phyloP scores from a whole-genome alignment of 2,329 filamentous ascomycete species.

The Ascochyta pisi region DNA sequence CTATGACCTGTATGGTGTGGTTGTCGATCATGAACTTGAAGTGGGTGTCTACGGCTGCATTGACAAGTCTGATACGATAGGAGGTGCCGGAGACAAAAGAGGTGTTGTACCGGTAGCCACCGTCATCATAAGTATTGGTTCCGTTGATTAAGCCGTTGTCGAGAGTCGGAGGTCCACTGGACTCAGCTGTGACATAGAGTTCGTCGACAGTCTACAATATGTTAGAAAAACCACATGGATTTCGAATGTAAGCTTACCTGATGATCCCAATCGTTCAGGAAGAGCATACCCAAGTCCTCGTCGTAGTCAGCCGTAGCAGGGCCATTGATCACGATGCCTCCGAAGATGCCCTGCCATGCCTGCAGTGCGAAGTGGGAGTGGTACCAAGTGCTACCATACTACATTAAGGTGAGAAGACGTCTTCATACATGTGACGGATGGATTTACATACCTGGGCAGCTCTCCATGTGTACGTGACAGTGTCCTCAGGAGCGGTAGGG shows the following conservation, averaged over 20 bases:
- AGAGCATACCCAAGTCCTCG: conserved; percentile 52
- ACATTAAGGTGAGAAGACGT: too few species aligned
- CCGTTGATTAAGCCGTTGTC: conserved; percentile 56
- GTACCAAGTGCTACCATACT: conserved; percentile 53
- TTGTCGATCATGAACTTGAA: conserved; percentile 55
- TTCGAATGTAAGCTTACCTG: not conserved
- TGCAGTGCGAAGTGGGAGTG: conserved; percentile 53
- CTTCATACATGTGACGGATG: too few species aligned
- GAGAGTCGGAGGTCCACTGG: conserved; percentile 42
- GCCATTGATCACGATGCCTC: conserved; percentile 52
- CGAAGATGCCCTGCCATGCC: conserved; percentile 50
- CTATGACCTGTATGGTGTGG: conserved; percentile 53
- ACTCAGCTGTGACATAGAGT: conserved; percentile 40
- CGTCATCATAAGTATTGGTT: conserved; percentile 48
- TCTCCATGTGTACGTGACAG: conserved; percentile 44
- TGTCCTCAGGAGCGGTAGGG: conserved; percentile 31
- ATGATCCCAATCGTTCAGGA: conserved; percentile 52
- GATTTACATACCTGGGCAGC: conserved; percentile 34
- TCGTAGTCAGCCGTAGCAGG: conserved; percentile 52
- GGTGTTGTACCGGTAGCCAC: conserved; percentile 43
- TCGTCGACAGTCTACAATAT: conserved; percentile 43
- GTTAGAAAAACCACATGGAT: not conserved
- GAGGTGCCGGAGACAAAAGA: conserved; percentile 50
- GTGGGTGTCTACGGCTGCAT: conserved; percentile 51
- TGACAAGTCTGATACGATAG: conserved; percentile 53